Percentiles rank a stretch among this genome's conserved stretches.
Conservation (phyloP, 805 yeast species). For the Ogataea neopini region DNA sequence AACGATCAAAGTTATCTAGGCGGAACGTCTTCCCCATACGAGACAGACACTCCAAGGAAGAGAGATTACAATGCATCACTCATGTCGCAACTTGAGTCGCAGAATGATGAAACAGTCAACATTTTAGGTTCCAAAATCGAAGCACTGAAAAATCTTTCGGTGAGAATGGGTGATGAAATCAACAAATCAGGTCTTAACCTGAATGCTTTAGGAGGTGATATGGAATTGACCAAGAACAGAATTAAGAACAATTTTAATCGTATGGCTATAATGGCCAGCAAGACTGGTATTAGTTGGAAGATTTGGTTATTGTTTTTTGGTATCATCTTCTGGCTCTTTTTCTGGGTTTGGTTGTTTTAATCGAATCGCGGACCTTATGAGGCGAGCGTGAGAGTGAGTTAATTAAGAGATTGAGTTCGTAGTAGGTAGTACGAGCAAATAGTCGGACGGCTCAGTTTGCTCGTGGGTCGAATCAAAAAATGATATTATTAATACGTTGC, state of each 20-base stretch:
- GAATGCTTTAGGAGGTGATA: slow-evolving; percentile 30
- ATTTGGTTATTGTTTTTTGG: slow-evolving; percentile 56
- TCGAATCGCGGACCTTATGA: too few relatives aligned
- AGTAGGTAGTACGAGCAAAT: too few relatives aligned
- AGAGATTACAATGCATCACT: slow-evolving; percentile 52
- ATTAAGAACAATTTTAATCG: slow-evolving; percentile 54
- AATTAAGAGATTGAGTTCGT: too few relatives aligned
- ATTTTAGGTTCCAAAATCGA: slow-evolving; percentile 55
- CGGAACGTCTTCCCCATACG: slow-evolving; percentile 44
- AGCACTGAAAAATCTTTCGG: slow-evolving; percentile 54
- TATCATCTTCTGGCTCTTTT: slow-evolving; percentile 44
- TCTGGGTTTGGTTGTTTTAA: slow-evolving; percentile 42
- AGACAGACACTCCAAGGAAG: slow-evolving; percentile 23
- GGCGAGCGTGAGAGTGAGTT: too few relatives aligned
- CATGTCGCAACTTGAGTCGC: slow-evolving; percentile 63
- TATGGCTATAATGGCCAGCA: slow-evolving; percentile 65
- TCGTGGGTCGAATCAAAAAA: slow-evolving; percentile 5
- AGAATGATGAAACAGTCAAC: slow-evolving; percentile 59
- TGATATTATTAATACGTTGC: not conserved
- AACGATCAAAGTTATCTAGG: slow-evolving; percentile 20
- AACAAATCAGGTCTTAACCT: slow-evolving; percentile 34
- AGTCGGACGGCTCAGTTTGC: too few relatives aligned
- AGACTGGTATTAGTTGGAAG: slow-evolving; percentile 62
- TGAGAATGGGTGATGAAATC: slow-evolving; percentile 67
- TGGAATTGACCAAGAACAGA: slow-evolving; percentile 37